Evolutionary conservation across 306 rosid species (phyloP).

Genomic region (Senna siamea): DNA sequence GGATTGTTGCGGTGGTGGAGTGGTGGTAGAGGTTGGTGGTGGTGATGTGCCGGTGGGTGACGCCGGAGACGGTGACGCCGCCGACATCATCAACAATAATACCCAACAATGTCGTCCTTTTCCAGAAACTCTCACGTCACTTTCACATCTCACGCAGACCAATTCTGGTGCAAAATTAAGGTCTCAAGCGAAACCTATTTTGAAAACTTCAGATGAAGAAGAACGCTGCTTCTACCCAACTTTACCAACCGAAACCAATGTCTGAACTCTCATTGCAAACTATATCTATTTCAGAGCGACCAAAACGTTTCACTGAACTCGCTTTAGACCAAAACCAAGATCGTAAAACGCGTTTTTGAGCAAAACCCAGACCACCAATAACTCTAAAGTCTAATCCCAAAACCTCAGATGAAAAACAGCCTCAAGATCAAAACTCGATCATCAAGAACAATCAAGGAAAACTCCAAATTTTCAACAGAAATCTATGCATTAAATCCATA

Average conservation of each 20-base stretch:
- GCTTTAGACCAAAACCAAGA: too few relatives aligned
- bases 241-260: slow-evolving; percentile 41
- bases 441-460: not conserved
- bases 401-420: not conserved
- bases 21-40: slow-evolving; percentile 32
- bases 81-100: slow-evolving; percentile 57
- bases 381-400: not conserved
- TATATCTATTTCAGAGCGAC: not conserved
- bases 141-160: slow-evolving; percentile 11
- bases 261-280: slow-evolving; percentile 20
- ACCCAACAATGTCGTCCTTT: slow-evolving; percentile 13
- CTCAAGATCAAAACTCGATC: not conserved
- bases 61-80: slow-evolving; percentile 67
- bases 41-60: slow-evolving; percentile 51
- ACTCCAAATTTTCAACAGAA: not conserved
- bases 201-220: slow-evolving; percentile 37
- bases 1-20: slow-evolving; percentile 49
- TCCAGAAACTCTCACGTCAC: slow-evolving; percentile 22
- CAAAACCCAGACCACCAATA: slow-evolving; percentile 25
- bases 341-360: too few relatives aligned
- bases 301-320: not conserved
- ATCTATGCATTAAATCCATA: not conserved
- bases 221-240: slow-evolving; percentile 41
- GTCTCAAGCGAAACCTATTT: slow-evolving; percentile 30
- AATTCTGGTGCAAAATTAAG: slow-evolving; percentile 19